These are phyloP conservation scores for Amylocystis lapponica DNA, from an alignment of 768 basidiomycete genomes.

Conservation along the genomic window DNA sequence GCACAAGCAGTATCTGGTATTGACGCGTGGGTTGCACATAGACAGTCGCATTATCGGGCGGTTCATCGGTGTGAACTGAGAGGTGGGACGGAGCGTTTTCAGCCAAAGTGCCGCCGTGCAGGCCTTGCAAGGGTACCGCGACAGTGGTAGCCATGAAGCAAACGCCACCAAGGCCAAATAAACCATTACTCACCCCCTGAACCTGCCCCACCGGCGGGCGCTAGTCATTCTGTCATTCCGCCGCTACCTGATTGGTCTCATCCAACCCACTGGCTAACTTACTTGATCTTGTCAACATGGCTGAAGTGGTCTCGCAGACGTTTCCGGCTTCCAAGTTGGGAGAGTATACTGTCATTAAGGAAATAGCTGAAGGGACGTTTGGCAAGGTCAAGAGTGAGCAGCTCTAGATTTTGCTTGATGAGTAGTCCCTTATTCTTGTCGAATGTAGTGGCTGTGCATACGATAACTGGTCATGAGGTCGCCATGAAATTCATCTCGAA, in stretches of 20 bases:
- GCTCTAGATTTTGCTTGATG: neutral
- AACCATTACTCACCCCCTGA: conserved; percentile 8
- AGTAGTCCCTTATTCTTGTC: conserved; percentile 8
- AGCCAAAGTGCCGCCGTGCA: neutral
- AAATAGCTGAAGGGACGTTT: conserved; percentile 95
- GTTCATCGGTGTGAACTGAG: neutral
- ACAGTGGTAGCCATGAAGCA: neutral
- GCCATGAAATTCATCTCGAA: conserved; percentile 98
- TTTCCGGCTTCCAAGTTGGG: conserved; percentile 74
- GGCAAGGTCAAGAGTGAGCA: conserved; percentile 97
- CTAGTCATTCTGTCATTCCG: conserved; percentile 1
- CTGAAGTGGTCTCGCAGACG: conserved; percentile 20
- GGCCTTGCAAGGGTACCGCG: neutral
- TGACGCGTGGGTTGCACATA: conserved; percentile 21
- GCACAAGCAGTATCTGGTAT: conserved; percentile 32
- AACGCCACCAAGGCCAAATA: conserved; percentile 10
- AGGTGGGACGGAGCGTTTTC: too few species aligned
- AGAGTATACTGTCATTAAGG: conserved; percentile 81
- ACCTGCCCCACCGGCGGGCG: conserved; percentile 2
- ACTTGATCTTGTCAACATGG: conserved; percentile 18
- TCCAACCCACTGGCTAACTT: neutral
- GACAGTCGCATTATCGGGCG: neutral
- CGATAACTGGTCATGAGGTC: conserved; percentile 90
- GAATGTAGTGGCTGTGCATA: conserved; percentile 80
- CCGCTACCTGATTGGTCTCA: neutral